Evolutionary conservation across 345 rosid species (phyloP), one percentile per base, ranked within the genome.

Genomic region (Arabidopsis arenosa): DNA sequence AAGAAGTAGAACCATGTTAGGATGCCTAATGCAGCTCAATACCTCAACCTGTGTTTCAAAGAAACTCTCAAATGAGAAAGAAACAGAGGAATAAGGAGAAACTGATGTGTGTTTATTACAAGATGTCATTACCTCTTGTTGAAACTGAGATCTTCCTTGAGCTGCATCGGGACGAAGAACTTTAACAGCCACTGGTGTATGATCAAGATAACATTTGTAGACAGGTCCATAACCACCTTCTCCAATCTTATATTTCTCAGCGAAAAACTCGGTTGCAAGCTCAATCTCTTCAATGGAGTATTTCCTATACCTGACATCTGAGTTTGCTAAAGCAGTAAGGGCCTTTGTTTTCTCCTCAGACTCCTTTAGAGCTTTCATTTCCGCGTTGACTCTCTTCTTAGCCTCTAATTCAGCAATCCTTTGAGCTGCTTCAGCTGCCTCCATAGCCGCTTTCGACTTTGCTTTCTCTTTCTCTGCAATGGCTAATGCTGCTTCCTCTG

Each of bases 201-300:
- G 99, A 75, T 95, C 99, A 33, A 95, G 83, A 71, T 79, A 61
- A 28, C 94, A 83, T 73, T 84, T 89, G 77, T 86, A 95, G 4
- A 95, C 98, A 1, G 98, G 99, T 4, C 98, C 99, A 77, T 95
- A 95, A 26, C 99, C 99, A 13, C 99, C 99, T 85, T 93, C 99
- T 18, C 99, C 99, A 13, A 95, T 90, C 77, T 90, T 92, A 66
- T 81, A 86, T 7, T 82, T 61, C n/a, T 83, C 82, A 5, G 88
- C 57, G 13, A 95, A 95, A 75, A 10, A 88, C 3, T 95, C 87
- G 0, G 99, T 95, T 14, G 98, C 96, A 1, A 77, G 63, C 77
- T 95, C 98, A 9, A 95, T 92, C 55, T 90, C 96, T 44, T 95
- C 93, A 11, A 95, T 92, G 1, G 85, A 52, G 76, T 95, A 95